These are phyloP conservation scores for Blastobotrys capitulatus DNA, from an alignment of 1,139 yeast species.

Conservation along the genomic window DNA sequence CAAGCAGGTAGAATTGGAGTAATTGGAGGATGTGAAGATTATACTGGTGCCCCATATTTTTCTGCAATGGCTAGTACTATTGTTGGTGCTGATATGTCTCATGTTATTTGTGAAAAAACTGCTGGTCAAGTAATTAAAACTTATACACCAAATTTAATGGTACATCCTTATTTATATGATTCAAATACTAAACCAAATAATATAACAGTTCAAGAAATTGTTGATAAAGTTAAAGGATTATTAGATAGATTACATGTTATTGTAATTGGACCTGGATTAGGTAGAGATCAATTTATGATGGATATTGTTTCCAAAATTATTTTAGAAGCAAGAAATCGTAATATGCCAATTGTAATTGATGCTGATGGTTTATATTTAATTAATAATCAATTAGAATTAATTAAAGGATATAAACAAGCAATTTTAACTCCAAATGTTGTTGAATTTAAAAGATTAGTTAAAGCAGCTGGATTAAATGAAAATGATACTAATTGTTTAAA, in stretches of 20 bases:
- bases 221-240: slow-evolving; percentile 51
- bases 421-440: slow-evolving; percentile 85
- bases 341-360: slow-evolving; percentile 70
- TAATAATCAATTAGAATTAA: slow-evolving; percentile 49
- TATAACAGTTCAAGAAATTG: slow-evolving; percentile 32
- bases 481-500: slow-evolving; percentile 18
- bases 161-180: slow-evolving; percentile 72
- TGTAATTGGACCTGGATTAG: slow-evolving; percentile 92
- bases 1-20: slow-evolving; percentile 87
- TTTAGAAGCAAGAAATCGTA: slow-evolving; percentile 45
- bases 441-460: slow-evolving; percentile 67
- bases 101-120: slow-evolving; percentile 69
- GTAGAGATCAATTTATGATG: slow-evolving; percentile 69
- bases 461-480: slow-evolving; percentile 39
- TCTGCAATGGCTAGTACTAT: slow-evolving; percentile 79
- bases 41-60: slow-evolving; percentile 93
- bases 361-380: slow-evolving; percentile 80
- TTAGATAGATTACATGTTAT: slow-evolving; percentile 70
- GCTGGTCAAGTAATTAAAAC: slow-evolving; percentile 82
- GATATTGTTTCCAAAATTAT: slow-evolving; percentile 54
- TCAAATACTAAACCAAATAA: slow-evolving; percentile 26
- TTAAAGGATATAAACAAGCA: slow-evolving; percentile 49
- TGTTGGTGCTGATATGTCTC: slow-evolving; percentile 85
- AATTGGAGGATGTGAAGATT: slow-evolving; percentile 90
- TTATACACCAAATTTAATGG: slow-evolving; percentile 92